Base-by-base conservation (phyloP, 805 yeast species). In the Yamadazyma nakazawae region DNA sequence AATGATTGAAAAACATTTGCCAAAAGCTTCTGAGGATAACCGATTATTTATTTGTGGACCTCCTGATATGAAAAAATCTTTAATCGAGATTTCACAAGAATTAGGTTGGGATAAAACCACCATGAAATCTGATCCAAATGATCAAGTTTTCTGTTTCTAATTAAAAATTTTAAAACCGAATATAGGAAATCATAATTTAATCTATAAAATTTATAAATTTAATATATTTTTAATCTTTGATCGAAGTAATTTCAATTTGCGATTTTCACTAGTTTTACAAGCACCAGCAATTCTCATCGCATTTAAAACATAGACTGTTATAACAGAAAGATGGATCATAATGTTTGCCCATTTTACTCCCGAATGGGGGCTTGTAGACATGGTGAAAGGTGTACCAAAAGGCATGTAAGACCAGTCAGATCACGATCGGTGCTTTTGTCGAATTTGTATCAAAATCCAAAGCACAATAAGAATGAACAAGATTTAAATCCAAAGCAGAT, bases 361-460 rank as follows among this genome's bases (percentile, higher is more conserved):
- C 88, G 85, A 61, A 87, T 89, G 26, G 98, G 98, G 0, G 95
- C 96, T 0, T 91, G 98, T 58, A 75, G 97, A 49, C 97, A 91
- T 62, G 97, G 97, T 0, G 90, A 84, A 48, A 84, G 84, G 56
- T 91, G 98, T 58, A 82, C 89, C 8, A 72, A 92, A 56, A 76
- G 75, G 47, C 91, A 90, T 62, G 71, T 77, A 17, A 77, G 77
- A 54, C 96, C 97, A 1, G 63, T 70, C 7, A 63, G 70, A 35
- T 85, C 96, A 0, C 70, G 74, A 45, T 84, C 92, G 0, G 73
- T 90, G 1, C 68, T 86, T 40, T 72, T 85, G 47, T 72, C 83
- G 14, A 84, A 85, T 56, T 57, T 89, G 40, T 85, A 81, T 56
- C 80, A 78, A 45, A 81, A 81, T 52, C 88, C 89, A 2, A 75